Evolutionary conservation across 148 eudicot genomes (phyloP).

Genomic region (Cornus controversa): DNA sequence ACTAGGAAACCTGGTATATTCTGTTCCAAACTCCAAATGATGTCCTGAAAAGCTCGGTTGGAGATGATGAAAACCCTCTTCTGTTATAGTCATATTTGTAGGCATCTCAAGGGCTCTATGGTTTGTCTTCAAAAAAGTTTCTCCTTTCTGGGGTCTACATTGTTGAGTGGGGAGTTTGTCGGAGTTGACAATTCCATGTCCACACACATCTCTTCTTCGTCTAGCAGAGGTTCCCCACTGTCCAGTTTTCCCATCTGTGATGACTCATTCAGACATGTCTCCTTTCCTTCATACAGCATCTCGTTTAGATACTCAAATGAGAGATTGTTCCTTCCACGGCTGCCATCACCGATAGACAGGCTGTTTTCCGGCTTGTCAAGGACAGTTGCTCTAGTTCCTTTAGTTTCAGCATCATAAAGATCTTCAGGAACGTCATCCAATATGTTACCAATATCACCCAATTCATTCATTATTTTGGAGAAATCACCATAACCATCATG

Average conservation of each 20-base stretch:
- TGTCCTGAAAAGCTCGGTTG: not conserved
- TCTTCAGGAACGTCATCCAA: constrained; percentile 40
- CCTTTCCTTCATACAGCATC: not conserved
- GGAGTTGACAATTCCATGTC: constrained; percentile 17
- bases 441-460: constrained; percentile 26
- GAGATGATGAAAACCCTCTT: not conserved
- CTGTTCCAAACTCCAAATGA: not conserved
- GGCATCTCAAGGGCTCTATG: not conserved
- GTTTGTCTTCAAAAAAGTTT: not conserved
- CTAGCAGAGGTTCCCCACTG: not conserved
- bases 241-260: not conserved
- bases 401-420: not conserved
- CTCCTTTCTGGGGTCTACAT: too few species aligned
- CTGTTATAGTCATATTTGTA: not conserved
- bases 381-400: constrained; percentile 8
- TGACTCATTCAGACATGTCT: not conserved
- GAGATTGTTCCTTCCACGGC: not conserved
- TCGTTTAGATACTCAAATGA: not conserved
- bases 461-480: constrained; percentile 24
- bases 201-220: constrained; percentile 7
- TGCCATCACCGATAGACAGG: not conserved
- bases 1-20: not conserved
- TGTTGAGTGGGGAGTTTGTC: not conserved
- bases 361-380: not conserved
- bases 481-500: constrained; percentile 41